Conservation (phyloP, 257 asterid genomes). For the Jaltomata sinuosa region DNA sequence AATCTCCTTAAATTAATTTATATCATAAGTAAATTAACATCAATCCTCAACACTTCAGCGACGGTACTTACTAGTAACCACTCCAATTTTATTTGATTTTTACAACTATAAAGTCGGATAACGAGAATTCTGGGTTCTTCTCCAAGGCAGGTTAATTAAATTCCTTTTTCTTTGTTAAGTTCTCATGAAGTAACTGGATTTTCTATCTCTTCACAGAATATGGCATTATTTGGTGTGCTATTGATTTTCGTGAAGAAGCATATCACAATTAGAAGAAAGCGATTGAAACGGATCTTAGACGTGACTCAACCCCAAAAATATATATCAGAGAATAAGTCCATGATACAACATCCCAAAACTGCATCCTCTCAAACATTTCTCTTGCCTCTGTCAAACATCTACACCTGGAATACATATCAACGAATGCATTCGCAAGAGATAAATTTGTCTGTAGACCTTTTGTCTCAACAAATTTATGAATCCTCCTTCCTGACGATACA, state of each 20-base stretch:
- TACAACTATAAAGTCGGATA: neutral
- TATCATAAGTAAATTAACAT: too few relatives aligned
- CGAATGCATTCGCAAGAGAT: conserved; percentile 65
- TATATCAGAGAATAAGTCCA: conserved; percentile 85
- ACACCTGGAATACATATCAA: conserved; percentile 85
- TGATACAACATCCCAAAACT: conserved; percentile 49
- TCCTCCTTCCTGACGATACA: conserved; percentile 38
- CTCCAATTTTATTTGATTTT: neutral
- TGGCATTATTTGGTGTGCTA: neutral
- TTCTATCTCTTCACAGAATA: neutral
- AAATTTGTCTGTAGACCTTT: conserved; percentile 45
- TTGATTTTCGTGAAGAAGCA: neutral
- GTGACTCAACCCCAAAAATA: neutral
- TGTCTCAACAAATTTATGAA: conserved; percentile 41
- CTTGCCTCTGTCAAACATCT: conserved; percentile 69
- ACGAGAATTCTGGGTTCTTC: neutral
- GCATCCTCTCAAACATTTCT: conserved; percentile 51
- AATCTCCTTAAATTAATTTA: too few relatives aligned
- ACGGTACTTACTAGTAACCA: neutral
- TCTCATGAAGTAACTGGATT: neutral
- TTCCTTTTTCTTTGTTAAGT: neutral
- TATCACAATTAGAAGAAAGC: neutral
- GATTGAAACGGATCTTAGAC: neutral
- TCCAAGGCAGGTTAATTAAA: neutral
- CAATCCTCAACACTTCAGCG: neutral